Evolutionary conservation across 2,329 filamentous ascomycete genomes (phyloP).

Genomic region (Fusarium metavorans): DNA sequence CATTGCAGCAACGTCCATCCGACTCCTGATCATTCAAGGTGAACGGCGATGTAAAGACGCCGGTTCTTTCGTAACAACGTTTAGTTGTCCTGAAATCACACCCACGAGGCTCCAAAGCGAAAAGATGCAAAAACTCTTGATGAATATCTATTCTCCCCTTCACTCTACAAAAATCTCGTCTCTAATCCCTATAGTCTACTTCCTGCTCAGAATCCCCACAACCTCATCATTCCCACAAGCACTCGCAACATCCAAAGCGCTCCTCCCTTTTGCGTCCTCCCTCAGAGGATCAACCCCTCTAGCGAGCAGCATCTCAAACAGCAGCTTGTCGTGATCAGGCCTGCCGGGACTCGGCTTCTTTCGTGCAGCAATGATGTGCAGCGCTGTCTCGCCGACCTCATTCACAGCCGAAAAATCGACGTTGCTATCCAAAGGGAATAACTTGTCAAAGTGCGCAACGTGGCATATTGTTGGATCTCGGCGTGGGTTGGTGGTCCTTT

Average conservation of each 20-base stretch:
- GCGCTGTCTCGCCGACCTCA: constrained; percentile 23
- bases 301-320: constrained; percentile 30
- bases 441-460: constrained; percentile 14
- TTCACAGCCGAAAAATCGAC: constrained; percentile 32
- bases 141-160: no score
- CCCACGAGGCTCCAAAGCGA: no score
- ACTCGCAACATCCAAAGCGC: constrained; percentile 39
- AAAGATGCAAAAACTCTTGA: no score
- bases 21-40: no score
- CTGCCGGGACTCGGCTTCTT: rapidly evolving
- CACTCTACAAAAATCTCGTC: no score
- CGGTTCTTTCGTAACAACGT: no score
- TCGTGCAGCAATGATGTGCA: constrained; percentile 27
- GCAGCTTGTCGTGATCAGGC: constrained; percentile 21
- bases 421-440: constrained; percentile 26
- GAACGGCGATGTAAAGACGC: no score
- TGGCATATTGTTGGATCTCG: constrained; percentile 4
- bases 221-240: constrained; percentile 38
- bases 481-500: neutral
- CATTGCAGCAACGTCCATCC: no score
- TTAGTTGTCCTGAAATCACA: no score
- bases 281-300: constrained; percentile 37
- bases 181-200: neutral
- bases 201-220: constrained; percentile 27
- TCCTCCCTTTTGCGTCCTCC: constrained; percentile 36